These are phyloP conservation scores for Talaromyces piceae DNA, from an alignment of 2,329 filamentous ascomycete species.

Conservation along the genomic window DNA sequence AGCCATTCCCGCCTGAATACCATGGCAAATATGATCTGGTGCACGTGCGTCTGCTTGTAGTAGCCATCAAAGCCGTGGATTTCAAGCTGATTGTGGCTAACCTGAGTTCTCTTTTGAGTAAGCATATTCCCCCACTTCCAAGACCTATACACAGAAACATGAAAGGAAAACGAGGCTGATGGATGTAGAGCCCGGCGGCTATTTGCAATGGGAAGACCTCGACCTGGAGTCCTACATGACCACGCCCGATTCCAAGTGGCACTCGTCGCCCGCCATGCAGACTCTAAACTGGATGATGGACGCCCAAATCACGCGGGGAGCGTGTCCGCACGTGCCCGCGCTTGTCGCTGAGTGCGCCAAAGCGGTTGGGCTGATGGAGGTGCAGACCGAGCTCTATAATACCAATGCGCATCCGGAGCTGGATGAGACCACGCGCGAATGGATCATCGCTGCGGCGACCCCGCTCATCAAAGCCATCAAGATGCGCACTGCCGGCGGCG, in stretches of 20 bases:
- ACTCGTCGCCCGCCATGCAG: neutral
- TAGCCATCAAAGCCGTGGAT: constrained; percentile 19
- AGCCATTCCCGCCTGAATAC: constrained; percentile 21
- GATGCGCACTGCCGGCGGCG: neutral
- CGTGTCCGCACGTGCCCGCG: neutral
- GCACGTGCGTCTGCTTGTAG: constrained; percentile 21
- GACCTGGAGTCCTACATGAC: constrained; percentile 16
- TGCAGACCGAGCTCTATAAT: neutral
- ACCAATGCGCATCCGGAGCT: constrained; percentile 6
- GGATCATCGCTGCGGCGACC: neutral
- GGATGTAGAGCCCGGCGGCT: constrained; percentile 17
- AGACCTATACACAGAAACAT: neutral
- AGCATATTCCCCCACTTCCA: neutral
- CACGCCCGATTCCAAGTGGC: neutral
- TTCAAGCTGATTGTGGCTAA: constrained; percentile 18
- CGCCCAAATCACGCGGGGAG: neutral
- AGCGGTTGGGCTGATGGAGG: neutral
- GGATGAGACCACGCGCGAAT: neutral
- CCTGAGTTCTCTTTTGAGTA: constrained; percentile 22
- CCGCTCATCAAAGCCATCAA: neutral
- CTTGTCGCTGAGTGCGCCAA: neutral
- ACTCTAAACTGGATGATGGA: neutral
- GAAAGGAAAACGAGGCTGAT: neutral
- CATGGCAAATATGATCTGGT: constrained; percentile 24
- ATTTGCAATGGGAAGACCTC: constrained; percentile 24